Evolutionary conservation across 2,329 filamentous ascomycete species (phyloP), one percentile per base, ranked within the genome.

Genomic region (Ilyonectria destructans): DNA sequence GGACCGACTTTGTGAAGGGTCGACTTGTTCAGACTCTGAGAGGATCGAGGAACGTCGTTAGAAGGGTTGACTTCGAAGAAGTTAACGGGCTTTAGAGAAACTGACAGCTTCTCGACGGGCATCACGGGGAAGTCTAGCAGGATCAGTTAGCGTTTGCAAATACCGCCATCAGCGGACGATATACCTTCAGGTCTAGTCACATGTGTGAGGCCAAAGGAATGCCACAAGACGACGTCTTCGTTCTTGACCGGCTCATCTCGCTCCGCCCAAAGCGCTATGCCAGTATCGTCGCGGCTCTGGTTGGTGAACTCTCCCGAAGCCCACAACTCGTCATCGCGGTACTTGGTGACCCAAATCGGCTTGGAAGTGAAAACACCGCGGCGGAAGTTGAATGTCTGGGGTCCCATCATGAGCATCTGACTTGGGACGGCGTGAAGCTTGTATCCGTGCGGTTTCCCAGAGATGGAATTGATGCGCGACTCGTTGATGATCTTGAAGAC

Each of bases 191-290:
- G 69, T 13, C 68, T 31, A 9, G 69, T 70, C 84, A 97, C 95
- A 79, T 97, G 94, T 1, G 92, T 95, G 40, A 97, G 85, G 49
- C 94, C 94, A 76, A 97, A 97, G 0, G 93, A 96, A 82, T 97
- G 94, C 94, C 94, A 97, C 12, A 97, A 87, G 2, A 97, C 94
- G 31, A 96, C 83, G 78, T 97, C 93, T 2, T 90, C 92, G 82
- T 97, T 91, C 64, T 92, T 92, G 75, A 97, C 81, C 70, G 82
- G 78, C 48, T 89, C 87, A 3, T 71, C 46, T 5, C 69, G 58
- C 1, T 49, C 62, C 1, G 58, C 40, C 58, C 55, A 67, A 7
- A 55, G n/a, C 5, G 69, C 69, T 12, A 69, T 10, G 0, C 85
- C 85, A 2, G 75, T 75, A 58, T 86, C 84, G 13, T 70, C 74